Evolutionary conservation across 2,329 filamentous ascomycete species (phyloP).

Genomic region (Triangularia verruculosa): DNA sequence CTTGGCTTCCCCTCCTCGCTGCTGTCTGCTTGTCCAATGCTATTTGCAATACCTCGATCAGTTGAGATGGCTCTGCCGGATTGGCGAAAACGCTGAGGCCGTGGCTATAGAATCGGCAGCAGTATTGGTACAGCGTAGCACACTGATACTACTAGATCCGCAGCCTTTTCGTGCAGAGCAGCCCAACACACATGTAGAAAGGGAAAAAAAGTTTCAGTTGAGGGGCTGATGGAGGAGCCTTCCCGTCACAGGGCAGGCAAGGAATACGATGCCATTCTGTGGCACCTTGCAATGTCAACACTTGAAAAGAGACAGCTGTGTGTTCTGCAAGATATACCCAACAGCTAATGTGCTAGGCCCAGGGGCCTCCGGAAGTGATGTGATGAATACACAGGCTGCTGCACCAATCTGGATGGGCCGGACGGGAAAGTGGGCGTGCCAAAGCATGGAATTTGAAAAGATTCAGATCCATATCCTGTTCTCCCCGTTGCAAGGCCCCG

Average conservation of each 20-base stretch:
- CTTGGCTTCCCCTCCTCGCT: conserved; percentile 3
- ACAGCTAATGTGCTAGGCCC: background rate
- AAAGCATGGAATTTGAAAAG: conserved; percentile 27
- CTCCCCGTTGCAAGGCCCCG: conserved; percentile 18
- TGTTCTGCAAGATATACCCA: background rate
- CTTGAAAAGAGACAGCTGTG: background rate
- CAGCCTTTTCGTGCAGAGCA: background rate
- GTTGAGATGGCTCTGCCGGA: conserved; percentile 1
- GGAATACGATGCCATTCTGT: background rate
- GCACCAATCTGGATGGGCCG: conserved; percentile 4
- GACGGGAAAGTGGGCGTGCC: conserved; percentile 26
- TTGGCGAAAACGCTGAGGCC: conserved; percentile 5
- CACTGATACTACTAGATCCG: background rate
- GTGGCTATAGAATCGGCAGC: background rate
- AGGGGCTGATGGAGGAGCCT: background rate
- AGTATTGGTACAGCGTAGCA: background rate
- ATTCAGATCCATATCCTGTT: conserved; percentile 28
- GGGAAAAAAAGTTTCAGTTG: background rate
- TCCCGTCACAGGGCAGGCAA: background rate
- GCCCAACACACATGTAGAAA: background rate
- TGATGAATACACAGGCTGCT: background rate
- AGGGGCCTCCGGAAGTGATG: background rate
- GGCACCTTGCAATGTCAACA: background rate
- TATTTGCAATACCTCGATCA: background rate
- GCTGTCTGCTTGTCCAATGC: background rate